Evolutionary conservation across 208 protist species (phyloP).

Genomic region (Leptomonas pyrrhocoris): DNA sequence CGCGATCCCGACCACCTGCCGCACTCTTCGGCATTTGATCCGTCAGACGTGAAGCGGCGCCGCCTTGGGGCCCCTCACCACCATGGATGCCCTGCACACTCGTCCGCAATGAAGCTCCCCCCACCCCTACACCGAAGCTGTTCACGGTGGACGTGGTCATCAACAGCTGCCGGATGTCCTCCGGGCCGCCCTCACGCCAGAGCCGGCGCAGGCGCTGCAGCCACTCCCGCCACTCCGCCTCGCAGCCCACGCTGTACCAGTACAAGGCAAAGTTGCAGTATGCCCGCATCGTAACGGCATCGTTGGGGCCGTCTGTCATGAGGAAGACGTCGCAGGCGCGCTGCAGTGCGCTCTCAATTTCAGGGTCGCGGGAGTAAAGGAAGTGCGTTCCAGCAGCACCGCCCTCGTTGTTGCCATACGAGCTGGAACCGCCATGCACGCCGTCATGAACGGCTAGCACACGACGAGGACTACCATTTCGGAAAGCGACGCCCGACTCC

Average conservation of each 20-base stretch:
- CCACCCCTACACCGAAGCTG: neutral
- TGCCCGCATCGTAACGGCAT: slow-evolving; percentile 32
- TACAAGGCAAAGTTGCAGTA: slow-evolving; percentile 40
- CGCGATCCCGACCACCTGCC: neutral
- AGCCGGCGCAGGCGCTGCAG: slow-evolving; percentile 30
- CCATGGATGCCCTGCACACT: neutral
- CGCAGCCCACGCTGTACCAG: slow-evolving; percentile 35
- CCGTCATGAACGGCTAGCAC: neutral
- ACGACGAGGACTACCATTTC: neutral
- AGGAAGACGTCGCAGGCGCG: slow-evolving; percentile 27
- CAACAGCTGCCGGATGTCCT: slow-evolving; percentile 34
- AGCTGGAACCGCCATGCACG: too few relatives aligned
- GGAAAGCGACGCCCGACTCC: neutral
- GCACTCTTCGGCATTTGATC: neutral
- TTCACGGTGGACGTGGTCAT: slow-evolving; percentile 6
- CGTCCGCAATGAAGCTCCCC: neutral
- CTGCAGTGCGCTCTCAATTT: slow-evolving; percentile 17
- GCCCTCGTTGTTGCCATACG: neutral
- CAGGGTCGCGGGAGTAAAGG: slow-evolving; percentile 12
- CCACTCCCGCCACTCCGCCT: slow-evolving; percentile 33
- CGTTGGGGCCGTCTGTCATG: slow-evolving; percentile 20
- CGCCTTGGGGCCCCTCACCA: neutral
- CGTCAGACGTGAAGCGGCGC: neutral
- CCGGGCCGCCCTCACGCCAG: slow-evolving; percentile 32
- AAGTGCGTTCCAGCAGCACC: slow-evolving; percentile 10